Evolutionary conservation across 169 alveolate species (phyloP).

Genomic region (Babesia bigemina): DNA sequence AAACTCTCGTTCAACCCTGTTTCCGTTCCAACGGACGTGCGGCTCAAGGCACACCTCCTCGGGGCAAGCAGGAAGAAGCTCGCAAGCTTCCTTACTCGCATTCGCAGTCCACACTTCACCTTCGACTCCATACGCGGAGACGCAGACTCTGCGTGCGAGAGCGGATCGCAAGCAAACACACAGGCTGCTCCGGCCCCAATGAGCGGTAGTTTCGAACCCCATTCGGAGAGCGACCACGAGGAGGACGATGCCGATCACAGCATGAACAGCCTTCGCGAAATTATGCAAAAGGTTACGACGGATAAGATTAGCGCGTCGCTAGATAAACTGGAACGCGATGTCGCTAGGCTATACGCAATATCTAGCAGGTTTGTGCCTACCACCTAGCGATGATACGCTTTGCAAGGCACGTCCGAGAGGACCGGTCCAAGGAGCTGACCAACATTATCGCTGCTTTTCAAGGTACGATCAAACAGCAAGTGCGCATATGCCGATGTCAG

Average conservation of each 20-base stretch:
- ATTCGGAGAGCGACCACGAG: too few species aligned
- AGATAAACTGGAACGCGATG: constrained; percentile 33
- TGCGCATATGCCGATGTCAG: neutral
- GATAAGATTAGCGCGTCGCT: constrained; percentile 3
- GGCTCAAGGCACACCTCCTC: constrained; percentile 29
- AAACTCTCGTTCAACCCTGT: constrained; percentile 7
- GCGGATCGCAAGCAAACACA: neutral
- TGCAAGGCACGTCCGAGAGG: constrained; percentile 17
- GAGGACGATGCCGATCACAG: constrained; percentile 3
- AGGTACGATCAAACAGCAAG: neutral
- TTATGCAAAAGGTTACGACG: neutral
- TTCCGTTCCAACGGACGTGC: constrained; percentile 18
- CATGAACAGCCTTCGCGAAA: neutral
- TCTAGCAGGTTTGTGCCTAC: constrained; percentile 25
- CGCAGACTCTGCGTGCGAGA: neutral
- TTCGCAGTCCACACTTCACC: neutral
- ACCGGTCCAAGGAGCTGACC: constrained; percentile 17
- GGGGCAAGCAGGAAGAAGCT: constrained; percentile 21
- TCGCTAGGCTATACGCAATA: constrained; percentile 5
- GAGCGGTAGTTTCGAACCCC: neutral
- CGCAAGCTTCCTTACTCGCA: neutral
- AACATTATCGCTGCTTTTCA: constrained; percentile 21
- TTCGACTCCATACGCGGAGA: neutral
- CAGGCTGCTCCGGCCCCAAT: neutral
- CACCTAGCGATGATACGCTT: neutral